Conservation (phyloP, 805 yeast genomes). For the Ogataea philodendri region DNA sequence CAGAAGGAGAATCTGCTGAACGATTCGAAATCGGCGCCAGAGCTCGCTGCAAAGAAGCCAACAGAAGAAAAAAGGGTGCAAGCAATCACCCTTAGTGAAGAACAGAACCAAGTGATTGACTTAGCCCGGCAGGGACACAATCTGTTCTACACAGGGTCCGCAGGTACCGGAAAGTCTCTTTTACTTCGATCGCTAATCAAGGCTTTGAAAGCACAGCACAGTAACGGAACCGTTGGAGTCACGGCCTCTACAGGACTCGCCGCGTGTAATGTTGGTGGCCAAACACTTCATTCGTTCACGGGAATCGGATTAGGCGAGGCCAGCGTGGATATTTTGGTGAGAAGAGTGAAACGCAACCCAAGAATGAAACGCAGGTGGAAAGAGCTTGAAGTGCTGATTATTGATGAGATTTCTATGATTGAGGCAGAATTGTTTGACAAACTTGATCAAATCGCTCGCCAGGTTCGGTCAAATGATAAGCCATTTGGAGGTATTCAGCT, state of each 20-base stretch:
- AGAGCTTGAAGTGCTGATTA: constrained; percentile 53
- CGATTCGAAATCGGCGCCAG: constrained; percentile 2
- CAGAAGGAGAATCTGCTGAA: constrained; percentile 17
- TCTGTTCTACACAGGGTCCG: constrained; percentile 93
- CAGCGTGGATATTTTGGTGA: constrained; percentile 42
- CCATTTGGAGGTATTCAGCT: constrained; percentile 85
- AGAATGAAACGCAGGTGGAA: constrained; percentile 56
- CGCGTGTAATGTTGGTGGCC: constrained; percentile 79
- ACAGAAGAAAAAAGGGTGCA: constrained; percentile 19
- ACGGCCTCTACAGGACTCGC: constrained; percentile 87
- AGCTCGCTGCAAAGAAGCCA: background rate
- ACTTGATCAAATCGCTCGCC: constrained; percentile 58
- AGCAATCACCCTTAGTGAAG: constrained; percentile 45
- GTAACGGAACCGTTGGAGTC: constrained; percentile 57
- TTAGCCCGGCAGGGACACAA: constrained; percentile 61
- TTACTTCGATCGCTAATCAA: constrained; percentile 65
- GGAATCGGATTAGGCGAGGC: constrained; percentile 76
- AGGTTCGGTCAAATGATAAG: constrained; percentile 37
- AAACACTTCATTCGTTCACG: constrained; percentile 71
- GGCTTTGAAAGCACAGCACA: constrained; percentile 44
- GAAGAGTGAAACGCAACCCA: constrained; percentile 52
- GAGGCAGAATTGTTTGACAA: constrained; percentile 67
- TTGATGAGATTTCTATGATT: constrained; percentile 82
- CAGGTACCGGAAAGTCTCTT: constrained; percentile 97
- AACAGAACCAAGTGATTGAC: constrained; percentile 64